Evolutionary conservation across 164 flowering plant species (phyloP).

Genomic region (Magnolia changhungtana): DNA sequence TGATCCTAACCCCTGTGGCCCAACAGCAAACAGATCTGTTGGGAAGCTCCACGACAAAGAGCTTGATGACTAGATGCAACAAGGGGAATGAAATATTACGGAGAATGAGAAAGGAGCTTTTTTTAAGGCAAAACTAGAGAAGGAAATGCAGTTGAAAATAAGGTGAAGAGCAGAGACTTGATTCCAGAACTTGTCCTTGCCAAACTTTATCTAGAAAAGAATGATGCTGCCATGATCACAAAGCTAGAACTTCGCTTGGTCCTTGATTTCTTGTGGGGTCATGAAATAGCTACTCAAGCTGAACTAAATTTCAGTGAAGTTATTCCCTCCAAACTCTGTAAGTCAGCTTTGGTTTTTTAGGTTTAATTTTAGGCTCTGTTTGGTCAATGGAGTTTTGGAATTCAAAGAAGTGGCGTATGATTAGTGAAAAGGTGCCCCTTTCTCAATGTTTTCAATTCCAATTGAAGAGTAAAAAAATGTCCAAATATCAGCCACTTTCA

Average conservation of each 20-base stretch:
- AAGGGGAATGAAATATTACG: neutral
- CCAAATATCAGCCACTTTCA: no score
- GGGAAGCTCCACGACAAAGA: no score
- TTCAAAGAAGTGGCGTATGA: neutral
- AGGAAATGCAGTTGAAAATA: neutral
- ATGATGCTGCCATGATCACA: neutral
- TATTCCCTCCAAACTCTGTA: neutral
- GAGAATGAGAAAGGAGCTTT: neutral
- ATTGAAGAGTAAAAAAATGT: no score
- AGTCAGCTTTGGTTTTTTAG: neutral
- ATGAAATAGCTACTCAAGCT: neutral
- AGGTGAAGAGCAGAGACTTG: neutral
- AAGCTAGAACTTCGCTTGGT: neutral
- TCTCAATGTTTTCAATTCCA: no score
- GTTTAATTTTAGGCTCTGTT: neutral
- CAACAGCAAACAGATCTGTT: no score
- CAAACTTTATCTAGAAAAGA: neutral
- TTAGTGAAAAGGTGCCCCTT: no score
- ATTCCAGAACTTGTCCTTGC: neutral
- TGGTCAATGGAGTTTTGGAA: neutral
- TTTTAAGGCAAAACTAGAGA: neutral
- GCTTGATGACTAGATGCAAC: neutral
- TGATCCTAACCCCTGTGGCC: no score
- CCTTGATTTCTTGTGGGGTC: neutral
- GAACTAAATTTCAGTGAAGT: neutral